phyloP scores from a whole-genome alignment of 805 yeast species.

The Saccharomycopsis lassenensis region DNA sequence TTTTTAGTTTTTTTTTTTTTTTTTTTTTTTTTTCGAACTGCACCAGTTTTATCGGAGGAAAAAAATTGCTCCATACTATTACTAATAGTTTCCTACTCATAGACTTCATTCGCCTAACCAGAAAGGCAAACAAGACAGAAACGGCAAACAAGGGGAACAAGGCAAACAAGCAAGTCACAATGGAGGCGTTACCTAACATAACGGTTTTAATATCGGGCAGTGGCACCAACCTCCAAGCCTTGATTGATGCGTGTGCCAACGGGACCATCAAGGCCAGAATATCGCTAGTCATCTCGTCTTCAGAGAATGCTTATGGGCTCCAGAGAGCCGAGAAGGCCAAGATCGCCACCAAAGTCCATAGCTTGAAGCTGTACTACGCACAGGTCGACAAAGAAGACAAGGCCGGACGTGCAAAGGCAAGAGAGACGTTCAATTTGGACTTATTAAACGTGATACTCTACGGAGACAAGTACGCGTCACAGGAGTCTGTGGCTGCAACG shows the following conservation, averaged over 20 bases:
- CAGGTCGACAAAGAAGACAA: constrained; percentile 35
- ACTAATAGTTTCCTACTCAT: no score
- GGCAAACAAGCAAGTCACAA: background rate
- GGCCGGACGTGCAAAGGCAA: constrained; percentile 43
- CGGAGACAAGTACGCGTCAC: constrained; percentile 32
- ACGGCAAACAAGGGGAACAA: no score
- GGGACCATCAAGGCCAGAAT: constrained; percentile 42
- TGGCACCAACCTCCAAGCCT: constrained; percentile 92
- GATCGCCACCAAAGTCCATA: constrained; percentile 67
- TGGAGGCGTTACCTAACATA: constrained; percentile 23
- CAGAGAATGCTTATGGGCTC: constrained; percentile 78
- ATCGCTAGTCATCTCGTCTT: constrained; percentile 74
- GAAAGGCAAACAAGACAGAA: no score
- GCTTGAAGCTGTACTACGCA: constrained; percentile 54
- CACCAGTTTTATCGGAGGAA: no score
- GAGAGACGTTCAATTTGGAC: constrained; percentile 68
- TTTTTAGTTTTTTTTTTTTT: no score
- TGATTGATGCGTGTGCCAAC: constrained; percentile 57
- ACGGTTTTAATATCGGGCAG: constrained; percentile 84
- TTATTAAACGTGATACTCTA: constrained; percentile 56
- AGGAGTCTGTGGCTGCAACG: constrained; percentile 25
- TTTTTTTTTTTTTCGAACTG: no score
- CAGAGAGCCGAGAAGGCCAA: constrained; percentile 58
- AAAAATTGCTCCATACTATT: no score
- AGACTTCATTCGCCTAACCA: no score